These are phyloP conservation scores for Ogataea wickerhamii DNA, from an alignment of 805 yeast genomes.

Conservation along the genomic window DNA sequence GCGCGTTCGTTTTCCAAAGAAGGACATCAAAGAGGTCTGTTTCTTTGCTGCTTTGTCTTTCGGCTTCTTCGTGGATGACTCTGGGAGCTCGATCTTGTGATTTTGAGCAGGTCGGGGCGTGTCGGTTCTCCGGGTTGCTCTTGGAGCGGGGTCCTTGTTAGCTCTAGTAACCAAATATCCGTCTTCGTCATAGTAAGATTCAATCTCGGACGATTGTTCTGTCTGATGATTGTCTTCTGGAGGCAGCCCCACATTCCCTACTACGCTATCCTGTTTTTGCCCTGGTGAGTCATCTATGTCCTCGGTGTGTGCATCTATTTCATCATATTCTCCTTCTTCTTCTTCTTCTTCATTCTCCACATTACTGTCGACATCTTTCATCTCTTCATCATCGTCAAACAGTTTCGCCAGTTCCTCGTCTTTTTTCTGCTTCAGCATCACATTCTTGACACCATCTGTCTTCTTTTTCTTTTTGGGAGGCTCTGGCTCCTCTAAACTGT, in stretches of 20 bases:
- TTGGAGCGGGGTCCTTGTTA: conserved; percentile 5
- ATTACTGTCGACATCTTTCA: conserved; percentile 3
- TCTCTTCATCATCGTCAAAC: conserved; percentile 25
- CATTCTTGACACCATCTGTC: conserved; percentile 6
- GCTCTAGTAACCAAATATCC: conserved; percentile 28
- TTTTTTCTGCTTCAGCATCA: conserved; percentile 4
- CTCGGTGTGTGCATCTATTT: conserved; percentile 9
- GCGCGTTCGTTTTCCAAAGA: conserved; percentile 28
- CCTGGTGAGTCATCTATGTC: conserved; percentile 4
- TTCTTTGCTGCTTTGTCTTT: conserved; percentile 13
- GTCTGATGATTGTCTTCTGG: conserved; percentile 7
- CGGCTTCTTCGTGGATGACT: conserved; percentile 5
- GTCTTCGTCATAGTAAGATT: conserved; percentile 29
- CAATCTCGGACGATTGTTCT: conserved; percentile 12
- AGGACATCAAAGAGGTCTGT: conserved; percentile 31
- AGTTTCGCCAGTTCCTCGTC: conserved; percentile 20
- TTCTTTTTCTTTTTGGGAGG: conserved; percentile 20
- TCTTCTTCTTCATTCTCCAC: conserved; percentile 6
- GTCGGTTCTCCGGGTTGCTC: conserved; percentile 7
- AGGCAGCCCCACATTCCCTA: conserved; percentile 2
- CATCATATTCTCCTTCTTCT: conserved; percentile 9
- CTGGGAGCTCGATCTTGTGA: conserved; percentile 8
- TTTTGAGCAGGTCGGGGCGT: conserved; percentile 14
- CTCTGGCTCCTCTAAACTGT: conserved; percentile 2
- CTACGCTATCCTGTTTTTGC: not conserved